Conservation (phyloP, 2,329 filamentous ascomycete species). For the Calonectria pteridis region DNA sequence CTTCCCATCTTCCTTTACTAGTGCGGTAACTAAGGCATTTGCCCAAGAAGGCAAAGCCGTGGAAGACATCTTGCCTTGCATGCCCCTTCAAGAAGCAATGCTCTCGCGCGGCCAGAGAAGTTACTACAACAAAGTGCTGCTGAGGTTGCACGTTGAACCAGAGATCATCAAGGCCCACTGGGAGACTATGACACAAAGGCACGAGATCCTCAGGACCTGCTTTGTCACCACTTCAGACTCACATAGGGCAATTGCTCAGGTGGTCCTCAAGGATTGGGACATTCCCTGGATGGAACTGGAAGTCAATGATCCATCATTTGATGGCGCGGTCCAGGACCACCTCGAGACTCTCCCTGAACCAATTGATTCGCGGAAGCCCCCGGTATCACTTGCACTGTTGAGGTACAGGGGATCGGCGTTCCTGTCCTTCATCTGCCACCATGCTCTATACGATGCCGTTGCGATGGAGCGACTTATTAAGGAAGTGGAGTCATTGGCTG, state of each 20-base stretch:
- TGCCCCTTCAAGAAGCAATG: constrained; percentile 91
- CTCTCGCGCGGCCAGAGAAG: constrained; percentile 66
- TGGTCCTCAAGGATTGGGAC: constrained; percentile 67
- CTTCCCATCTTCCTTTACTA: constrained; percentile 45
- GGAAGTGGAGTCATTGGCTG: constrained; percentile 75
- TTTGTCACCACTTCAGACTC: constrained; percentile 76
- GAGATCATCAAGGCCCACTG: constrained; percentile 70
- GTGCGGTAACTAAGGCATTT: constrained; percentile 49
- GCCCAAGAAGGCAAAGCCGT: constrained; percentile 51
- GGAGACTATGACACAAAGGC: constrained; percentile 71
- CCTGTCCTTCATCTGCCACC: constrained; percentile 73
- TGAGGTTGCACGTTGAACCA: constrained; percentile 68
- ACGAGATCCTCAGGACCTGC: constrained; percentile 82
- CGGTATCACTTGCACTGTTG: constrained; percentile 60
- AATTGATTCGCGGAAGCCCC: constrained; percentile 60
- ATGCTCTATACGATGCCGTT: constrained; percentile 88
- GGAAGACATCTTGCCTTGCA: constrained; percentile 79
- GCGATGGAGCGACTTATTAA: constrained; percentile 77
- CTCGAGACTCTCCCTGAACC: constrained; percentile 52
- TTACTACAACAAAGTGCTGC: constrained; percentile 80
- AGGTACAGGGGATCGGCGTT: constrained; percentile 47
- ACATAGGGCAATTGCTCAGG: constrained; percentile 76
- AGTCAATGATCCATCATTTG: constrained; percentile 48
- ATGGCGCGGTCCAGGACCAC: constrained; percentile 55
- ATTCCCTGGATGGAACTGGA: constrained; percentile 56